Evolutionary conservation across 106 monocot species (phyloP).

Genomic region (Amphibolis antarctica): DNA sequence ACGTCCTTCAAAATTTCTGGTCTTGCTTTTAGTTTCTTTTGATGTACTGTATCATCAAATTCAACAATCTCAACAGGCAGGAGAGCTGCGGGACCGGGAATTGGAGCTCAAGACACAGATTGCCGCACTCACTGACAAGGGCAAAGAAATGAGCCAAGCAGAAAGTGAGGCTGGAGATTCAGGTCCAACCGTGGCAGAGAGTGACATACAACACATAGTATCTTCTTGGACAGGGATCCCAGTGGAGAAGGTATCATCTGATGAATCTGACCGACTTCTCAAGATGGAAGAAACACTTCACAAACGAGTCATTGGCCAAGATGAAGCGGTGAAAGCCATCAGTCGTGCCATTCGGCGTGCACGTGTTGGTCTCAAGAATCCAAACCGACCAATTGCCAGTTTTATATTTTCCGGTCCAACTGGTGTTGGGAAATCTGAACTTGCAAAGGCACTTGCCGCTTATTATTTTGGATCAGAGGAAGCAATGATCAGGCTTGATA

Average conservation of each 20-base stretch:
- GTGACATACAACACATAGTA: conserved; percentile 26
- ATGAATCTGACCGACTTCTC: conserved; percentile 23
- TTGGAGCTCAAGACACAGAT: conserved; percentile 25
- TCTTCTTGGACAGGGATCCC: conserved; percentile 26
- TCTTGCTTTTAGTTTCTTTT: too few species aligned
- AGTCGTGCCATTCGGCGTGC: conserved; percentile 25
- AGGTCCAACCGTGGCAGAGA: conserved; percentile 16
- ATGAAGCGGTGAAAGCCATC: conserved; percentile 26
- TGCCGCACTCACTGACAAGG: conserved; percentile 18
- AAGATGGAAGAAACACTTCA: conserved; percentile 26
- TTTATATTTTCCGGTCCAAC: conserved; percentile 28
- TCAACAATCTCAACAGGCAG: conserved; percentile 11
- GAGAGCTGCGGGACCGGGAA: conserved; percentile 25
- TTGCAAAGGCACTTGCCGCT: conserved; percentile 17
- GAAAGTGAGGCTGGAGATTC: conserved; percentile 21
- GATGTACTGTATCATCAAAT: background rate
- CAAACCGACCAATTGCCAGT: conserved; percentile 23
- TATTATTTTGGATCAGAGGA: conserved; percentile 28
- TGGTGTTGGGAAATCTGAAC: conserved; percentile 17
- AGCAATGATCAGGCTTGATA: conserved; percentile 25
- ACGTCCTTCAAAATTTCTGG: too few species aligned
- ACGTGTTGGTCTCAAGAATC: conserved; percentile 26
- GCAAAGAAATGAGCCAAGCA: conserved; percentile 19
- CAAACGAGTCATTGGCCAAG: conserved; percentile 21
- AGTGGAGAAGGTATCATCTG: conserved; percentile 23